Base-by-base conservation (phyloP, 805 yeast genomes). In the Trichomonascus vanleenenianus region DNA sequence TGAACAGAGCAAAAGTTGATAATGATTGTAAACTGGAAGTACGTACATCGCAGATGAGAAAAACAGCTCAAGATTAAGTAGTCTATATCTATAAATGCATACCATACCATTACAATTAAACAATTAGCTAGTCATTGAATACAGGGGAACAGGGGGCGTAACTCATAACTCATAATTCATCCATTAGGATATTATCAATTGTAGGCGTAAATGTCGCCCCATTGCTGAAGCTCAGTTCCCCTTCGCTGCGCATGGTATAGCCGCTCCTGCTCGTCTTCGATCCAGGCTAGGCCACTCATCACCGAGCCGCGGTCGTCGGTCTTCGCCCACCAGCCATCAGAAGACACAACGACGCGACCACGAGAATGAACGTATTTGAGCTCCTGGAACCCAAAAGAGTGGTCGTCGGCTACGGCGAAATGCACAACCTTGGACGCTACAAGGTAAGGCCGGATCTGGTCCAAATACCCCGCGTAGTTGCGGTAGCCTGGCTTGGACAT, bases 351-450 rank as follows among this genome's bases (percentile, higher is more conserved):
- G 3, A 25, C 31, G 6, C 16, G 16, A 3, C 20, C 16, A 3
- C 32, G 19, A 18, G 9, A 15, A 20, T 20, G 31, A 18, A 27
- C 12, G 20, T 39, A 39, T 10, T 22, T n/a, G 20, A 39, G 41
- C 41, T 39, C n/a, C 32, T 39, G 41, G 41, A 39, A 39, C 41
- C 41, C 41, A 30, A 25, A 39, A 19, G 22, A 15, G 5, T 27
- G 12, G 33, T 25, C 33, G 20, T 39, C 41, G 18, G 33, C 10
- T 7, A 39, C 11, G 32, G 22, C 18, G 12, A 39, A 39, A 15
- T 39, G 41, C 10, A 39, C 32, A 5, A 30, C 22, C 30, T 14
- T 11, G 12, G 22, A 30, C 9, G 16, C 19, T 12, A 27, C 18
- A 4, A 39, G 12, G 11, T 39, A 15, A 5, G 41, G 41, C 14